Evolutionary conservation across 768 basidiomycete genomes (phyloP), one percentile per base, ranked within the genome.

Genomic region (Leccinum longicurvipes): DNA sequence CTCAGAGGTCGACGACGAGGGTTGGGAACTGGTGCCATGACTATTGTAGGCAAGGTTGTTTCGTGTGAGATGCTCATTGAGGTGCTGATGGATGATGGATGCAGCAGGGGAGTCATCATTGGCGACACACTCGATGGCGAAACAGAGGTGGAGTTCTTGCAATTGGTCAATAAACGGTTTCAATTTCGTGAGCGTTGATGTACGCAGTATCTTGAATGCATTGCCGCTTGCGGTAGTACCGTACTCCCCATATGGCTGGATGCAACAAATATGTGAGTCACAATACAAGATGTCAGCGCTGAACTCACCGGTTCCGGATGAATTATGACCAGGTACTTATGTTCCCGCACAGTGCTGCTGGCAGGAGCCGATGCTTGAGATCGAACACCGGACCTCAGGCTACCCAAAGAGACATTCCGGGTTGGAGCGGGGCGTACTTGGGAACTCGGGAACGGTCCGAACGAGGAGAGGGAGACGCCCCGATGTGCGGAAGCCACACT

Each of bases 111-210:
- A 8, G n/a, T 17, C 6, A 19, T 39, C 39, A 8, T 17, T 8
- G 9, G 39, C 39, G 15, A 39, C n/a, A 19, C 39, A 39, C 15
- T n/a, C 39, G n/a, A 39, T n/a, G 7, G n/a, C 3, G 15, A 39
- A 39, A n/a, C 39, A 39, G n/a, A 39, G 39, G 15, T n/a, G 3
- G 6, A 41, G 81, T 31, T n/a, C n/a, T 34, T 34, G 32, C 9
- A 34, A 34, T 10, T 34, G 32, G 8, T 7, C 32, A 4, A 34
- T 3, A 10, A 34, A 34, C 8, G 32, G 9, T 7, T 15, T 34
- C 9, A 15, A 4, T 34, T 34, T 34, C 3, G 32, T 34, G 4
- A 10, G 32, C 9, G 32, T 34, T 3, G 32, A 10, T 34, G 32
- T 14, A 4, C 32, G 32, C 5, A 34, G 14, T 9, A 14, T 34